These are phyloP conservation scores for Tolypocladium tundrense DNA, from an alignment of 2,329 filamentous ascomycete species.

Conservation along the genomic window DNA sequence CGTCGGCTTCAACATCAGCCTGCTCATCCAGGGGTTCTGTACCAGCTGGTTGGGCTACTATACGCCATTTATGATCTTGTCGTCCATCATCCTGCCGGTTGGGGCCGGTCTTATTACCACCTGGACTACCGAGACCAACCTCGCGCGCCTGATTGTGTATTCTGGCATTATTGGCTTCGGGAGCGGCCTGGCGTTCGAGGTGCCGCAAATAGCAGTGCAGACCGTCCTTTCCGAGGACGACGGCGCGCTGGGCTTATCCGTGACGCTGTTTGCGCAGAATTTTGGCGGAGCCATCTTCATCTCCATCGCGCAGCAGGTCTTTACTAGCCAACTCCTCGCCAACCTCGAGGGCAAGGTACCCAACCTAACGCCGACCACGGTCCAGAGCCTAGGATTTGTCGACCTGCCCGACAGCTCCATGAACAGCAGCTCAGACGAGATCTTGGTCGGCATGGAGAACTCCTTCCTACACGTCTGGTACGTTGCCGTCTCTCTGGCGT, in stretches of 20 bases:
- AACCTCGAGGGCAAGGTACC: neutral
- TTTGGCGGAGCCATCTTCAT: neutral
- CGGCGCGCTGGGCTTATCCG: neutral
- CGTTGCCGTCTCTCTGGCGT: neutral
- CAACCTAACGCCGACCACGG: neutral
- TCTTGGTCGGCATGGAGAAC: neutral
- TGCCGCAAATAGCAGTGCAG: neutral
- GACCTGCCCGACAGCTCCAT: neutral
- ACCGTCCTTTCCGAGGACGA: neutral
- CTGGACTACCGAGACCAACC: neutral
- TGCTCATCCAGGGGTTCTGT: neutral
- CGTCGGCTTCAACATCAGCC: neutral
- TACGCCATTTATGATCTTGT: neutral
- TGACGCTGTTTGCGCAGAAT: neutral
- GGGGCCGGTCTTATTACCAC: neutral
- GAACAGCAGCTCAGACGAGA: neutral
- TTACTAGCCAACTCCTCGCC: neutral
- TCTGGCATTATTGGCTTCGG: neutral
- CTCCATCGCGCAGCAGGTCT: neutral
- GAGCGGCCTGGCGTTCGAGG: neutral
- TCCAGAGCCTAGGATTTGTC: neutral
- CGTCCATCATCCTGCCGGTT: neutral
- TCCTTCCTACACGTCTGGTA: neutral
- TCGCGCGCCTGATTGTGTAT: neutral
- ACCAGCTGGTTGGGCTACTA: neutral